Conservation (phyloP, 2,329 filamentous ascomycete species). For the Fusarium sp. region DNA sequence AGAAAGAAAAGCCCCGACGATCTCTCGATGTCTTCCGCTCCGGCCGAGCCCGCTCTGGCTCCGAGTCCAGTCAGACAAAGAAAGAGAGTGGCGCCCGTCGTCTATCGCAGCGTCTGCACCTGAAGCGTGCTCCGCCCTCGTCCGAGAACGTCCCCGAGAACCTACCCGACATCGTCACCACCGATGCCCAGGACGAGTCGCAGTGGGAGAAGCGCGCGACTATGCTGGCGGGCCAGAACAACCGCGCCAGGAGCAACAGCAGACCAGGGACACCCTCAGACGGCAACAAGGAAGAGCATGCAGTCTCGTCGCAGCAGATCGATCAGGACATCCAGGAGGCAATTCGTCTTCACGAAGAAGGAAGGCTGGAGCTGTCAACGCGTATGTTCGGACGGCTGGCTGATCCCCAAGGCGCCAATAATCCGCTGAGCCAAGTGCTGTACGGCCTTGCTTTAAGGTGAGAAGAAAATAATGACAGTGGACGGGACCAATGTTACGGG, state of each 20-base stretch:
- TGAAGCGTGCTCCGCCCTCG: conserved; percentile 69
- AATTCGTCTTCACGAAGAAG: conserved; percentile 91
- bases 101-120: conserved; percentile 78
- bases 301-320: conserved; percentile 63
- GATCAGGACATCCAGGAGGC: conserved; percentile 90
- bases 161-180: conserved; percentile 78
- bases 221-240: conserved; percentile 79
- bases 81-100: conserved; percentile 57
- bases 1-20: conserved; percentile 55
- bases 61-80: conserved; percentile 57
- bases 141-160: conserved; percentile 83
- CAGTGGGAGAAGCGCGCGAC: conserved; percentile 96
- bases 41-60: conserved; percentile 63
- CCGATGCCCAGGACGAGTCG: conserved; percentile 69
- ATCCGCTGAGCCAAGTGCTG: conserved; percentile 93
- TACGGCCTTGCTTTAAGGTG: conserved; percentile 92
- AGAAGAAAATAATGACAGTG: conserved; percentile 31
- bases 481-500: conserved; percentile 30
- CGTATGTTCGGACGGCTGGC: conserved; percentile 86
- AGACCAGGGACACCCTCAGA: conserved; percentile 57
- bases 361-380: conserved; percentile 84
- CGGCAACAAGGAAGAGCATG: conserved; percentile 44
- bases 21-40: conserved; percentile 63
- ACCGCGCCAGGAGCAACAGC: conserved; percentile 58
- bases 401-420: conserved; percentile 86